These are phyloP conservation scores for Rhizopogon vesiculosus DNA, from an alignment of 768 basidiomycete genomes.

Conservation along the genomic window DNA sequence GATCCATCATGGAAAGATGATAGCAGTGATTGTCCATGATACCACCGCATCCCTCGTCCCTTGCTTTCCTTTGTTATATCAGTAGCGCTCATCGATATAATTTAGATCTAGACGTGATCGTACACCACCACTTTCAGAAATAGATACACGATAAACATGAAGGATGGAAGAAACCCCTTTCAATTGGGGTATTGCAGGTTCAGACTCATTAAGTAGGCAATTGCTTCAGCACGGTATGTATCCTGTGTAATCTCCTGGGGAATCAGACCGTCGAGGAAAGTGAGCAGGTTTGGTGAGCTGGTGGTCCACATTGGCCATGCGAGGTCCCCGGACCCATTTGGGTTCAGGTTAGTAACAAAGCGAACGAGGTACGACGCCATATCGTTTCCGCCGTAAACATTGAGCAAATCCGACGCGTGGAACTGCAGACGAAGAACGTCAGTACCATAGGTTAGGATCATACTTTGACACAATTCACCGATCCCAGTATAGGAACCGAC, in stretches of 20 bases:
- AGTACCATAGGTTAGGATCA: not conserved
- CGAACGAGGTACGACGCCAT: constrained; percentile 32
- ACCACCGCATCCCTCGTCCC: not conserved
- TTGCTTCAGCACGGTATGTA: constrained; percentile 37
- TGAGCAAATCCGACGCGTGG: constrained; percentile 39
- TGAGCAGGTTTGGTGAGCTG: constrained; percentile 30
- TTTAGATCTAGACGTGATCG: not conserved
- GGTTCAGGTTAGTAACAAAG: constrained; percentile 22
- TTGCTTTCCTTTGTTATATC: not conserved
- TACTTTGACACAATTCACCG: constrained; percentile 25
- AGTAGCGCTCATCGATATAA: not conserved
- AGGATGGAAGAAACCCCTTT: not conserved
- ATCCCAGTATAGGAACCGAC: constrained; percentile 36
- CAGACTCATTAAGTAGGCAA: constrained; percentile 25
- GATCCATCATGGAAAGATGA: not conserved
- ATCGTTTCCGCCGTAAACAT: constrained; percentile 37
- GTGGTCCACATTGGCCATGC: constrained; percentile 42
- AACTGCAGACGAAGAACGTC: constrained; percentile 20
- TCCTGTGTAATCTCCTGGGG: constrained; percentile 35
- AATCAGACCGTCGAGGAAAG: constrained; percentile 32
- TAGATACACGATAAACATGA: not conserved
- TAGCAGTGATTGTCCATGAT: not conserved
- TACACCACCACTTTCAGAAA: not conserved
- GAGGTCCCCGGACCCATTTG: constrained; percentile 35
- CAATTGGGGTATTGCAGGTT: constrained; percentile 4